Percentiles rank a stretch among this genome's conserved stretches.
phyloP scores from a whole-genome alignment of 176 grass and related monocot genomes.

The Cenchrus fungigraminus region DNA sequence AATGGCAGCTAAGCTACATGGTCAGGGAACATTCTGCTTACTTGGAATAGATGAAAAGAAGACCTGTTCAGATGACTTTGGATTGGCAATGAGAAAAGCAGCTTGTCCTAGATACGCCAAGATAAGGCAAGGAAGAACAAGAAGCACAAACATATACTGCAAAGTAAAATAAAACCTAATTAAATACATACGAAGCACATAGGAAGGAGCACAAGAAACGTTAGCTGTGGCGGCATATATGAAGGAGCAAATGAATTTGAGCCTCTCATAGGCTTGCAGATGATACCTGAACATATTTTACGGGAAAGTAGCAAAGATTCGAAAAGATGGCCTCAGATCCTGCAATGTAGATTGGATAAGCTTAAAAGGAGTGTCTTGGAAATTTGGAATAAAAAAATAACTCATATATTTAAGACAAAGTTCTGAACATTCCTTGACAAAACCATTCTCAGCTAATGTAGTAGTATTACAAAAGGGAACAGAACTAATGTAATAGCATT shows the following conservation, averaged over 20 bases:
- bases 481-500: background rate
- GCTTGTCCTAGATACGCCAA: conserved; percentile 95
- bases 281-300: conserved; percentile 93
- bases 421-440: background rate
- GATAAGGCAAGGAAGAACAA: conserved; percentile 92
- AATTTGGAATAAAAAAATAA: background rate
- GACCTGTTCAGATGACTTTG: conserved; percentile 61
- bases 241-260: conserved; percentile 1
- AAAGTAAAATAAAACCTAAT: conserved; percentile 38
- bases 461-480: background rate
- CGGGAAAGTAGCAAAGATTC: conserved; percentile 95
- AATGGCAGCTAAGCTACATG: conserved; percentile 14
- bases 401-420: conserved; percentile 10
- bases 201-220: conserved; percentile 17
- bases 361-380: conserved; percentile 10
- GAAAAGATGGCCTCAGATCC: conserved; percentile 96
- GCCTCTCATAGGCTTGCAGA: conserved; percentile 10
- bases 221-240: background rate
- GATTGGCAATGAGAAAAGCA: conserved; percentile 89
- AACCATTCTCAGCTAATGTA: too few species aligned
- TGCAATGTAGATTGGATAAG: conserved; percentile 56
- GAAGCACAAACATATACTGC: conserved; percentile 86
- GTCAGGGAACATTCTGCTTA: conserved; percentile 48
- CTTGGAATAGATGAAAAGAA: conserved; percentile 96
- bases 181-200: background rate